phyloP scores from a whole-genome alignment of 2,329 filamentous ascomycete species.

The Epichloe amarillans region DNA sequence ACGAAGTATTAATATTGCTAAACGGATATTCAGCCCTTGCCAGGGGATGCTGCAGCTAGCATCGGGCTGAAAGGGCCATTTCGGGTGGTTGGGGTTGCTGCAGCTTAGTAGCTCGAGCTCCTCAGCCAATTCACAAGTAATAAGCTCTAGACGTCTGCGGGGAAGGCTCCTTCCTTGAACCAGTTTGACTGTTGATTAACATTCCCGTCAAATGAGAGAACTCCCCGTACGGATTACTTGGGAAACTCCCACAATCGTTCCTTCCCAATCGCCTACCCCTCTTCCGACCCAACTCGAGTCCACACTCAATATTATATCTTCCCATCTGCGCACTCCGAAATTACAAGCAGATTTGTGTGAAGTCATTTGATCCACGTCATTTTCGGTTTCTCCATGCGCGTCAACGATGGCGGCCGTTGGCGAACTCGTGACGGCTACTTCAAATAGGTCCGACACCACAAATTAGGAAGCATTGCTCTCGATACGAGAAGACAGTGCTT shows the following conservation, averaged over 20 bases:
- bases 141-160: too few relatives aligned
- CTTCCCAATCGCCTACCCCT: neutral
- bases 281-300: neutral
- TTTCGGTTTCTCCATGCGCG: neutral
- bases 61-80: too few relatives aligned
- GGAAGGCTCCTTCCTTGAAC: neutral
- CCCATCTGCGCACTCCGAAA: neutral
- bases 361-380: too few relatives aligned
- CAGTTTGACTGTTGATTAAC: too few relatives aligned
- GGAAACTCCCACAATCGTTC: neutral
- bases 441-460: neutral
- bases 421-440: neutral
- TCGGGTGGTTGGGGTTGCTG: neutral
- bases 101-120: neutral
- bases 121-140: neutral
- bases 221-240: too few relatives aligned
- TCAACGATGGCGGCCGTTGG: neutral
- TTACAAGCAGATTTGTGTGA: neutral
- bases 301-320: neutral
- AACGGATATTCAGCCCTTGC: neutral
- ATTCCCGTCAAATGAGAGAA: too few relatives aligned
- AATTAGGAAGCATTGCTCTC: neutral
- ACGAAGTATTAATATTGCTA: too few relatives aligned
- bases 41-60: neutral
- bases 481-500: neutral